Conservation (phyloP, 2,329 filamentous ascomycete species). For the Setomelanomma holmii region DNA sequence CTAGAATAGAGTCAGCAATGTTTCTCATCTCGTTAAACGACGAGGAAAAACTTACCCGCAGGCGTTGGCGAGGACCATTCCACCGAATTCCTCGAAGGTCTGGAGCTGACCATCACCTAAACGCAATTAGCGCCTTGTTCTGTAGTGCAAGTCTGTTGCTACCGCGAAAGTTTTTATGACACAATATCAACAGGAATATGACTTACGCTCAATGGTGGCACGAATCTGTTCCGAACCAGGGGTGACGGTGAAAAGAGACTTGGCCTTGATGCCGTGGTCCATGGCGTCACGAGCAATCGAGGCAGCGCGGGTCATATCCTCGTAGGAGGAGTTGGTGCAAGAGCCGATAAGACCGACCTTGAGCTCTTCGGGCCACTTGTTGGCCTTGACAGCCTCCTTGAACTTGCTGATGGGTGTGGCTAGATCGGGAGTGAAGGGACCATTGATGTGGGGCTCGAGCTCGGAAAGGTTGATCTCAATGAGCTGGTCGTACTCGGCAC, state of each 20-base stretch:
- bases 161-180: neutral
- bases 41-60: no score
- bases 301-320: slow-evolving; percentile 93
- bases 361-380: slow-evolving; percentile 94
- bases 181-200: neutral
- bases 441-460: slow-evolving; percentile 98
- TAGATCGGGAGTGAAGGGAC: slow-evolving; percentile 97
- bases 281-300: slow-evolving; percentile 92
- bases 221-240: slow-evolving; percentile 97
- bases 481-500: slow-evolving; percentile 92
- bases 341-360: slow-evolving; percentile 97
- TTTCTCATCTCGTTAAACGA: no score
- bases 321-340: slow-evolving; percentile 91
- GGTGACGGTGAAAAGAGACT: slow-evolving; percentile 91
- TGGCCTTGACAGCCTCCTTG: slow-evolving; percentile 89
- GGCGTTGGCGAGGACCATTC: slow-evolving; percentile 92
- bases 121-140: neutral
- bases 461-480: slow-evolving; percentile 95
- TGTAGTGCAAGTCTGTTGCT: no score
- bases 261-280: slow-evolving; percentile 90
- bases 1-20: no score
- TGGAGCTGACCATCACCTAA: slow-evolving; percentile 78
- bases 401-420: slow-evolving; percentile 98
- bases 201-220: slow-evolving; percentile 73
- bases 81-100: slow-evolving; percentile 96